Conservation (phyloP, 352 stramenopile species). For the Phytophthora pini region DNA sequence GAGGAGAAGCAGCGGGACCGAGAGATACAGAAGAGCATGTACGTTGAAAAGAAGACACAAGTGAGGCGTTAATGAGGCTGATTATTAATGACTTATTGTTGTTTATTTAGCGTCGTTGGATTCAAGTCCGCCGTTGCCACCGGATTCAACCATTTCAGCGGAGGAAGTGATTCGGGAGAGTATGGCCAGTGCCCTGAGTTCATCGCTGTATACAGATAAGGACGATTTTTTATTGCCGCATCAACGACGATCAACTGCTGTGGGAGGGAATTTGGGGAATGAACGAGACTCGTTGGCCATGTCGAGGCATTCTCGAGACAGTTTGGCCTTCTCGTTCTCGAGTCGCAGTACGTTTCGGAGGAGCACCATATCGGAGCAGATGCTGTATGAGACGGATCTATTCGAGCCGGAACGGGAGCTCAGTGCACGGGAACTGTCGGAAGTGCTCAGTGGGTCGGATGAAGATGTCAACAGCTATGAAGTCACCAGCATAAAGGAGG, state of each 20-base stretch:
- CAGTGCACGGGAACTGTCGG: conserved; percentile 72
- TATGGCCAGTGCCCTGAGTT: conserved; percentile 79
- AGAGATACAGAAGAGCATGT: conserved; percentile 53
- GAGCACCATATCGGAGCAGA: conserved; percentile 85
- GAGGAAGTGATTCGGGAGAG: conserved; percentile 90
- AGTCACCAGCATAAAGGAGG: conserved; percentile 87
- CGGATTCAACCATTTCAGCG: conserved; percentile 83
- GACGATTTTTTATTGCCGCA: conserved; percentile 65
- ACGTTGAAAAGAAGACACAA: conserved; percentile 17
- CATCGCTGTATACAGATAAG: conserved; percentile 73
- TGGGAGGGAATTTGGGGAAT: conserved; percentile 28
- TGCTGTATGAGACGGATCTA: conserved; percentile 83
- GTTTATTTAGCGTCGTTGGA: conserved; percentile 55
- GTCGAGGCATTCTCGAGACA: conserved; percentile 47
- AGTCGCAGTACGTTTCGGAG: conserved; percentile 81
- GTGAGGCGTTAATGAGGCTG: not conserved
- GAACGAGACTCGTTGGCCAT: conserved; percentile 50
- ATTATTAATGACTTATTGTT: conserved; percentile 11
- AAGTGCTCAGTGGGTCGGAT: conserved; percentile 73
- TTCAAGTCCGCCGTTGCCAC: conserved; percentile 70
- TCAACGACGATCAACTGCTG: conserved; percentile 34
- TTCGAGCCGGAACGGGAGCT: conserved; percentile 86
- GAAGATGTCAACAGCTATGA: conserved; percentile 72
- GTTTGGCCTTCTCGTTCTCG: conserved; percentile 73
- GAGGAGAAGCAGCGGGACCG: conserved; percentile 32